These are phyloP conservation scores for Aspergillus arachidicola DNA, from an alignment of 2,329 filamentous ascomycete genomes.

Conservation along the genomic window DNA sequence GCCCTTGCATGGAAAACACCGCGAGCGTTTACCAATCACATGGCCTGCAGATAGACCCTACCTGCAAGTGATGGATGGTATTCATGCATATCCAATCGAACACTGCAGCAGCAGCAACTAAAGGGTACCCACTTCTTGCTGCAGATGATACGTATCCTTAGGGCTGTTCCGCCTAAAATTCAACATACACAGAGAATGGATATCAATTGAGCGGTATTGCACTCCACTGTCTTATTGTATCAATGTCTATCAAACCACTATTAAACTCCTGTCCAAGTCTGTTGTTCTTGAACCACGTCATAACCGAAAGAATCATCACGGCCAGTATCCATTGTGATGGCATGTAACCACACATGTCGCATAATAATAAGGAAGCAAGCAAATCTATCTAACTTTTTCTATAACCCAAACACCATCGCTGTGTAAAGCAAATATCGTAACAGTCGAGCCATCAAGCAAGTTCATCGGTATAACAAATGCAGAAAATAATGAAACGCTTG, in stretches of 20 bases:
- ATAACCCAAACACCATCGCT: conserved; percentile 1
- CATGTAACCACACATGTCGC: neutral
- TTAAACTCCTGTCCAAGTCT: conserved; percentile 3
- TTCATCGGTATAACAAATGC: neutral
- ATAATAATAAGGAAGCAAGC: neutral
- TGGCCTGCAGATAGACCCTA: neutral
- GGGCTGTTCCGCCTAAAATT: neutral
- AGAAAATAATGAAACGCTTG: conserved; percentile 1
- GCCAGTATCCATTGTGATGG: neutral
- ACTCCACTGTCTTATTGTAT: neutral
- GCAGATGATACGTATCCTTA: neutral
- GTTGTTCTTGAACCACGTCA: neutral
- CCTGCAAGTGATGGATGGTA: neutral
- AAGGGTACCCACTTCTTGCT: neutral
- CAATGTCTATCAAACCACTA: neutral
- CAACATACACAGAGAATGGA: neutral
- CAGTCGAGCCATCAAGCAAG: neutral
- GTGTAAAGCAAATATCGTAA: neutral
- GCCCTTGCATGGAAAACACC: neutral
- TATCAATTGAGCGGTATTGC: neutral
- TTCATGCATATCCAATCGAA: neutral
- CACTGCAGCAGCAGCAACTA: neutral
- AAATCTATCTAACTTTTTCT: neutral
- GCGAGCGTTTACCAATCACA: neutral
- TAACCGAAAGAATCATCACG: conserved; percentile 1